Base-by-base conservation (phyloP, 805 yeast species). In the Metschnikowia continentalis region DNA sequence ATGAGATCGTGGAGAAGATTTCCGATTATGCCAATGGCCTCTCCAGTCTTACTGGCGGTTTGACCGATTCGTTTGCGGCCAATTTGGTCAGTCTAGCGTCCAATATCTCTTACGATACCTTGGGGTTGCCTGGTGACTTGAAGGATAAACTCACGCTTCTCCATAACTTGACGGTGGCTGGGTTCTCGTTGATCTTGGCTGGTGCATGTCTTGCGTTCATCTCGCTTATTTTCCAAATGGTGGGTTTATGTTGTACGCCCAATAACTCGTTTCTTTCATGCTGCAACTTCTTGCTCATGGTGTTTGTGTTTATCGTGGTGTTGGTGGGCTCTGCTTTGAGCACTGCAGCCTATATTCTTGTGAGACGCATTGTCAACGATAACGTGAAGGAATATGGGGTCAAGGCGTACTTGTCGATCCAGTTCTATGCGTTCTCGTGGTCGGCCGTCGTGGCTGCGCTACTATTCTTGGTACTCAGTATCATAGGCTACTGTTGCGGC, bases 381-480 rank as follows among this genome's bases (percentile, higher is more conserved):
- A 68, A 71, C 33, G 66, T 68, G 11, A 63, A 60, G 2, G 63
- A 64, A 2, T 82, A 72, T 58, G 95, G 95, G 14, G 75, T 84
- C 44, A 63, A 66, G 36, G 79, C 88, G 2, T 62, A 64, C 35
- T 60, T 88, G 46, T 78, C 81, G 33, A 68, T 70, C 17, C 66
- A 69, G 46, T 84, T 78, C 57, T 77, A 81, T 48, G 90, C 82
- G 2, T 66, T 84, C 42, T 69, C 81, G 7, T 88, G 92, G 94
- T 81, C 81, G 13, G 76, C 83, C 1, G 78, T 75, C 2, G 84
- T 66, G 14, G 81, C 82, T 8, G 64, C 70, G 8, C 56, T 67
- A n/a, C 51, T 70, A 10, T 61, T 70, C 30, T 50, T 65, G 17
- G 37, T 69, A 15, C 60, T 72, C 54, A 65, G 68, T 48, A 61